phyloP scores from a whole-genome alignment of 164 flowering plant species.

The Cinnamomum chago region DNA sequence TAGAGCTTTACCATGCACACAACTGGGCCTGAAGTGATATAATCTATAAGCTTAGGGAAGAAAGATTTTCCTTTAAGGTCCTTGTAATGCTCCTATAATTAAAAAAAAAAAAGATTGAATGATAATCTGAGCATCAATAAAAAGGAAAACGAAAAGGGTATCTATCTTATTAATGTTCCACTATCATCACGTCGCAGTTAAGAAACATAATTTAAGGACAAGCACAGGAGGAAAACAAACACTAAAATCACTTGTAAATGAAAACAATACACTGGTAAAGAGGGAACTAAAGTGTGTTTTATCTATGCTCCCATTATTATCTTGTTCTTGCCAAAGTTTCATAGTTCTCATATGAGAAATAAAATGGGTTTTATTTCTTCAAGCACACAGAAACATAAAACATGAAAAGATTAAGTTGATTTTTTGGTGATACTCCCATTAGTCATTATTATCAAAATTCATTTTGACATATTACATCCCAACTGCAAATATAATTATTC shows the following conservation, averaged over 20 bases:
- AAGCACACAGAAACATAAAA: too few species aligned
- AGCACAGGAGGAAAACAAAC: not conserved
- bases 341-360: not conserved
- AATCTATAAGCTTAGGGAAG: slow-evolving; percentile 78
- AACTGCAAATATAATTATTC: not conserved
- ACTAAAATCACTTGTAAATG: not conserved
- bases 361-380: not conserved
- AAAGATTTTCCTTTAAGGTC: slow-evolving; percentile 80
- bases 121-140: not conserved
- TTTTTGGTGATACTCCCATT: not conserved
- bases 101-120: not conserved
- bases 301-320: not conserved
- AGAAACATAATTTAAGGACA: not conserved
- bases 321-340: not conserved
- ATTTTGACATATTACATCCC: not conserved
- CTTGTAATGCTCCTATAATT: slow-evolving; percentile 84
- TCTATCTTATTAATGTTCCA: not conserved
- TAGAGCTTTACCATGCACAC: slow-evolving; percentile 75
- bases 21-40: slow-evolving; percentile 96
- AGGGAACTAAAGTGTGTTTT: not conserved
- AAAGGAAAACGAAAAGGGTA: not conserved
- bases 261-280: not conserved
- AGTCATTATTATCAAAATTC: not conserved
- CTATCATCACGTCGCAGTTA: not conserved
- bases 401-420: too few species aligned